A percentile compares a stretch with the other conserved stretches of the same genome.
Evolutionary conservation across 1,284 basidiomycete species (phyloP).

Genomic region (Kwoniella shivajii): DNA sequence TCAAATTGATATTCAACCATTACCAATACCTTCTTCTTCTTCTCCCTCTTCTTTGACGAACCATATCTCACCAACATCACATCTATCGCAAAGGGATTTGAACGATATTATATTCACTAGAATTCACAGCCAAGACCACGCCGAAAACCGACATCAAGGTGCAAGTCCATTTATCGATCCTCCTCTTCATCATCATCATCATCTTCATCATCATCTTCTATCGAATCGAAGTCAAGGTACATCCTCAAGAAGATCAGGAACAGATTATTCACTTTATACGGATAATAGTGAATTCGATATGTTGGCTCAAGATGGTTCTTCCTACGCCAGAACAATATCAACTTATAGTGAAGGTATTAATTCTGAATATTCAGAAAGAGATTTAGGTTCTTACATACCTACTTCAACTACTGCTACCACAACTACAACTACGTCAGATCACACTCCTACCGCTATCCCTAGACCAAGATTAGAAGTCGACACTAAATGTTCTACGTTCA

Average conservation of each 20-base stretch:
- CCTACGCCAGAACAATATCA: slow-evolving; percentile 37
- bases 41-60: not conserved
- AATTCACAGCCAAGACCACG: not conserved
- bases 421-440: not conserved
- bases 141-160: not conserved
- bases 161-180: not conserved
- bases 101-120: not conserved
- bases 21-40: not conserved
- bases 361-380: slow-evolving; percentile 22
- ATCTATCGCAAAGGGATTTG: slow-evolving; percentile 8
- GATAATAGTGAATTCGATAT: slow-evolving; percentile 44
- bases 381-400: slow-evolving; percentile 11
- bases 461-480: not conserved
- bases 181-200: not conserved
- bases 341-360: slow-evolving; percentile 26
- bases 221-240: not conserved
- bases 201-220: not conserved
- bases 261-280: slow-evolving; percentile 27
- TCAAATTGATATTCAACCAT: slow-evolving; percentile 3
- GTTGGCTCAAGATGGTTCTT: slow-evolving; percentile 35
- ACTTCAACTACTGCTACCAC: not conserved
- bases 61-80: not conserved
- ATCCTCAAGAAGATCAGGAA: not conserved
- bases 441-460: not conserved
- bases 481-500: not conserved